Base-by-base conservation (phyloP, 768 basidiomycete species). In the Leccinum subgranulosum region DNA sequence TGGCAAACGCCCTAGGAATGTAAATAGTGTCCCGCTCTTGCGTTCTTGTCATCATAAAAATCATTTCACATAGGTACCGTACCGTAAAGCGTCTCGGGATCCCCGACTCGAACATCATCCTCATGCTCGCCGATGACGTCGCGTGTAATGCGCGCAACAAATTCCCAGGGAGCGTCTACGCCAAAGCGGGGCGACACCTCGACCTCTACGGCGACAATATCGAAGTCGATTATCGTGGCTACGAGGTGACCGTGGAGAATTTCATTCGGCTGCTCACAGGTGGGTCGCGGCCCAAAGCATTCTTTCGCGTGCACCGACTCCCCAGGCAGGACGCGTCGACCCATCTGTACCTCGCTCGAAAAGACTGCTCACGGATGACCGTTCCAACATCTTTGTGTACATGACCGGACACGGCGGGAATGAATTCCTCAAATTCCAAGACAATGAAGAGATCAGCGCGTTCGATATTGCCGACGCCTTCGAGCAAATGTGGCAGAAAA, bases 381-480 rank as follows among this genome's bases (percentile, higher is more conserved):
- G 85, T 28, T 94, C 91, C 6, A 98, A 98, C 66, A 80, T 99
- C 59, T 98, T 98, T 68, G 85, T 99, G 19, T 98, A 97, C 73
- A 91, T 98, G 92, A 96, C 97, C 0, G 97, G 97, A 0, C 97
- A 98, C 64, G 97, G 97, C 12, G 97, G 97, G 1, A 90, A 96
- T 66, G 97, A 97, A 72, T 99, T 98, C 71, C 84, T 99, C 68
- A 98, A 99, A 72, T 98, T 99, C 72, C 97, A 99, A 69, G 97
- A 99, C 69, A 94, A 91, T 70, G 97, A 98, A 73, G 97, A 99
- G 71, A 93, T 98, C 65, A 93, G 90, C 57, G 94, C 96, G 0
- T 93, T 90, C 57, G 97, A 98, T 69, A 84, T 98, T n/a, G 96
- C 96, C 0, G 96, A 98, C 69, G 95, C 97, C 2, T 90, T 98